Conservation (phyloP, 2,329 filamentous ascomycete species). For the Blastomyces emzantsi region DNA sequence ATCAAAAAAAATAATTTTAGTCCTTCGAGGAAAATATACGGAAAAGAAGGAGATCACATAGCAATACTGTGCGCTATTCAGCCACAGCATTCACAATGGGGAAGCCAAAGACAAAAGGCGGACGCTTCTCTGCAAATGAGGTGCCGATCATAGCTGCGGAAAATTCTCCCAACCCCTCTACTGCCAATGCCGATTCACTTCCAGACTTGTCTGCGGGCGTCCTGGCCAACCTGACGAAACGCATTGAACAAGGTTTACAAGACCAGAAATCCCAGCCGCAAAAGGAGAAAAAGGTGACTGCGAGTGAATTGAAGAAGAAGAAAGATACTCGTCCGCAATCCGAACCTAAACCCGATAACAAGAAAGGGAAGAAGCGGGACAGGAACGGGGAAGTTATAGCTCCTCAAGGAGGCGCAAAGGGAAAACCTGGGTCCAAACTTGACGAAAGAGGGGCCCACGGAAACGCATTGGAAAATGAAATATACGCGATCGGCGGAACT, state of each 20-base stretch:
- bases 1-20: slow-evolving; percentile 9
- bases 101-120: slow-evolving; percentile 30
- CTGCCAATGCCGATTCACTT: slow-evolving; percentile 20
- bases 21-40: background rate
- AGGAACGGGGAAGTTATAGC: slow-evolving; percentile 39
- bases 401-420: slow-evolving; percentile 25
- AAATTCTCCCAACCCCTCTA: slow-evolving; percentile 17
- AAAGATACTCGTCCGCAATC: slow-evolving; percentile 22
- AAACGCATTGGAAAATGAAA: slow-evolving; percentile 35
- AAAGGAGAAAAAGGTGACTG: slow-evolving; percentile 19
- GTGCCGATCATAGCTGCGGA: slow-evolving; percentile 13
- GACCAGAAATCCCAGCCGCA: slow-evolving; percentile 23
- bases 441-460: slow-evolving; percentile 19
- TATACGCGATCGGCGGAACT: slow-evolving; percentile 41
- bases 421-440: slow-evolving; percentile 14
- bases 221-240: slow-evolving; percentile 35
- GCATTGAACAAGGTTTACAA: slow-evolving; percentile 35
- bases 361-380: slow-evolving; percentile 37
- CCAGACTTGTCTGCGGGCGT: slow-evolving; percentile 32
- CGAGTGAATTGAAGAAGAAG: slow-evolving; percentile 19
- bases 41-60: background rate
- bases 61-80: slow-evolving; percentile 5
- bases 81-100: slow-evolving; percentile 26
- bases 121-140: slow-evolving; percentile 23
- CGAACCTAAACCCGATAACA: slow-evolving; percentile 19